Evolutionary conservation across 2,329 filamentous ascomycete genomes (phyloP).

Genomic region (Sordariomycetes sp.): DNA sequence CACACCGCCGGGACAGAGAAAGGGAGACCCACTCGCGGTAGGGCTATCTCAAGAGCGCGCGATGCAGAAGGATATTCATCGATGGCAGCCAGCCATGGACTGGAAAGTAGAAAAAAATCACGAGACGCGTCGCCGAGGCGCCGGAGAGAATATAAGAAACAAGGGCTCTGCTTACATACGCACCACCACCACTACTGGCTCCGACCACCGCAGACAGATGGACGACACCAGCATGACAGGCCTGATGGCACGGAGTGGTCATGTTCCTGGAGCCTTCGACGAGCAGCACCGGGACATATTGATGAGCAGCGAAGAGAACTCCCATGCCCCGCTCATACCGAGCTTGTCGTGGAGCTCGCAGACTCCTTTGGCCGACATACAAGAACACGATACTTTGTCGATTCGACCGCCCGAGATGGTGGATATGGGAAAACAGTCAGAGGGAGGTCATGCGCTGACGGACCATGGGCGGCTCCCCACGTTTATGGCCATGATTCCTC

Average conservation of each 20-base stretch:
- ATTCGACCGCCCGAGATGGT: background rate
- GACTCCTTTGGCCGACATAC: background rate
- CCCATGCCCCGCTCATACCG: background rate
- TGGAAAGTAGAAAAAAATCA: background rate
- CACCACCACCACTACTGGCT: constrained; percentile 52
- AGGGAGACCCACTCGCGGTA: background rate
- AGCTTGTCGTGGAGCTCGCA: background rate
- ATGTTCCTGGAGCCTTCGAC: background rate
- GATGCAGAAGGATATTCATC: background rate
- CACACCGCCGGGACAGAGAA: background rate
- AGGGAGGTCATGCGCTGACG: background rate
- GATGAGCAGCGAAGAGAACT: background rate
- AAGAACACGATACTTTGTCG: background rate
- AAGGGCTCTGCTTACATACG: constrained; percentile 36
- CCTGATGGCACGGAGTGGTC: constrained; percentile 1
- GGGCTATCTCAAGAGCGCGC: background rate
- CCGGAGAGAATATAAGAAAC: background rate
- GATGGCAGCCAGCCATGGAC: background rate
- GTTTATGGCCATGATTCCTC: background rate
- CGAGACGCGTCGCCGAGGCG: background rate
- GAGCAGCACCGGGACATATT: background rate
- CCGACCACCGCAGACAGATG: constrained; percentile 14
- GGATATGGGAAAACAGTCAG: background rate
- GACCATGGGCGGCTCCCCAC: background rate
- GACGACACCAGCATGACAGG: background rate